These are phyloP conservation scores for Kitagawia praeruptora DNA, from an alignment of 129 eudicot genomes.

Conservation along the genomic window DNA sequence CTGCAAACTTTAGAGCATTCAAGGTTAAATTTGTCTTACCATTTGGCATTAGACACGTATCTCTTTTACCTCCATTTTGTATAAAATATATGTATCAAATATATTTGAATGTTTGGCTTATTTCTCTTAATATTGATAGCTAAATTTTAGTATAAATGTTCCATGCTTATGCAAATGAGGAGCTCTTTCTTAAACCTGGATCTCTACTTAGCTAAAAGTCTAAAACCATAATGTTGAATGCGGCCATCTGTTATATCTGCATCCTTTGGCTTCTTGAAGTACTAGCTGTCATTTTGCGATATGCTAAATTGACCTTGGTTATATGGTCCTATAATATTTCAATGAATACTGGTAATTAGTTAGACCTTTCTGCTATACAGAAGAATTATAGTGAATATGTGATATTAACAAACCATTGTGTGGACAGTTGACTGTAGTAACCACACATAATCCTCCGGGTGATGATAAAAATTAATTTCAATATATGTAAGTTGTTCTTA, in stretches of 20 bases:
- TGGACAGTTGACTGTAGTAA: neutral
- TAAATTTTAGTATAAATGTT: neutral
- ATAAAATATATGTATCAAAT: neutral
- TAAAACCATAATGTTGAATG: neutral
- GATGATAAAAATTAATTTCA: neutral
- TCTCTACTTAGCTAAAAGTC: neutral
- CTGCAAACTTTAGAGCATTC: conserved; percentile 11
- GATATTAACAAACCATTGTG: neutral
- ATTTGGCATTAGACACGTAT: neutral
- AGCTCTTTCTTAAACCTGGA: neutral
- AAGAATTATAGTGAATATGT: neutral
- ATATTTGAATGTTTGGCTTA: neutral
- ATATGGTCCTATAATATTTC: neutral
- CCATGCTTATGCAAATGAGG: neutral
- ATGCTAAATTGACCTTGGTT: neutral
- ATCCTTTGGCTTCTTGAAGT: neutral
- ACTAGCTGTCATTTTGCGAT: neutral
- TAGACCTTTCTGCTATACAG: neutral
- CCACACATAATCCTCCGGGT: neutral
- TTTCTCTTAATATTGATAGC: neutral
- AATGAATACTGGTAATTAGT: neutral
- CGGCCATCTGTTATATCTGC: neutral
- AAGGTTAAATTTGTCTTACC: conserved; percentile 1
- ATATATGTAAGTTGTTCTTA: neutral
- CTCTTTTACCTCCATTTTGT: neutral